Conservation (phyloP, 1,284 basidiomycete species). For the Ganoderma meredithae region DNA sequence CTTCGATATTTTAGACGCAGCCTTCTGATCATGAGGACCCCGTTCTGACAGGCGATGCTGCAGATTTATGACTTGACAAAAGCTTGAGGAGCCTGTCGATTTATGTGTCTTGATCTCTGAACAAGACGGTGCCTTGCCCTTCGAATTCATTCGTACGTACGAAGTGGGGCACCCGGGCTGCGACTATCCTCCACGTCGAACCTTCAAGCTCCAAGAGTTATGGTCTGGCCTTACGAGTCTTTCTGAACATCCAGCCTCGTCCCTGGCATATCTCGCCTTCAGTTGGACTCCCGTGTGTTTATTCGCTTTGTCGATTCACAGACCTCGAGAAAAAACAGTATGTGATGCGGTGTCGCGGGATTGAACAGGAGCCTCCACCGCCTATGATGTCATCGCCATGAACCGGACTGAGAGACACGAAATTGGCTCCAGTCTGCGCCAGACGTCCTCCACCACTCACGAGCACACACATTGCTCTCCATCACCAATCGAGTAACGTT, state of each 20-base stretch:
- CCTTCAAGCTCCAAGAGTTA: too few relatives aligned
- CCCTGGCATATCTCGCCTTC: background rate
- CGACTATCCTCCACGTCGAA: too few relatives aligned
- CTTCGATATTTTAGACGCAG: background rate
- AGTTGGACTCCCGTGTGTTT: background rate
- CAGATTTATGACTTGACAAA: background rate
- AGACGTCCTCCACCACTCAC: too few relatives aligned
- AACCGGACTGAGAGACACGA: background rate
- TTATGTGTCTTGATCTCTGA: background rate
- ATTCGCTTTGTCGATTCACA: background rate
- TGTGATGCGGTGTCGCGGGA: background rate
- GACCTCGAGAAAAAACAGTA: background rate
- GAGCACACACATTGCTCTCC: background rate
- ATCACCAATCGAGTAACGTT: constrained; percentile 24
- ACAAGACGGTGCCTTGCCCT: background rate
- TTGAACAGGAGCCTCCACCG: background rate
- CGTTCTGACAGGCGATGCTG: background rate
- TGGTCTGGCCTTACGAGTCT: too few relatives aligned
- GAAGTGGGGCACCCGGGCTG: too few relatives aligned
- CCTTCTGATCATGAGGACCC: background rate
- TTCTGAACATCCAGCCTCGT: background rate
- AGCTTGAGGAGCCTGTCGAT: background rate
- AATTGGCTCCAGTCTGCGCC: background rate
- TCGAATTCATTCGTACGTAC: too few relatives aligned
- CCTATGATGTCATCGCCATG: constrained; percentile 11